Evolutionary conservation across 2,329 filamentous ascomycete genomes (phyloP).

Genomic region (Emergomyces pasteurianus): DNA sequence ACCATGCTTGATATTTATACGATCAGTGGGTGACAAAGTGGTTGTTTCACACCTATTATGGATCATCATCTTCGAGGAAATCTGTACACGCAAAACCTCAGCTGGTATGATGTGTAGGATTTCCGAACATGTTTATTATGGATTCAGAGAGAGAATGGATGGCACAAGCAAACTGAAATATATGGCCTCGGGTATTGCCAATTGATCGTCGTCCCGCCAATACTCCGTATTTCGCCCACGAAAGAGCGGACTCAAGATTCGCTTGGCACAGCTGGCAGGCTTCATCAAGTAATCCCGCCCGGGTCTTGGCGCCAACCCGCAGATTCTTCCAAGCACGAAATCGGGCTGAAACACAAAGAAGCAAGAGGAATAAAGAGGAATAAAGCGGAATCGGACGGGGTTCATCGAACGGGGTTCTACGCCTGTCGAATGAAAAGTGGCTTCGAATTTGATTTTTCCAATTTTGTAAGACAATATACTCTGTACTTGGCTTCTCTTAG

Average conservation of each 20-base stretch:
- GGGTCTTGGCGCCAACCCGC: background rate
- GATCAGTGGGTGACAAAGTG: background rate
- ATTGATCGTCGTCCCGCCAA: background rate
- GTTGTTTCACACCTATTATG: background rate
- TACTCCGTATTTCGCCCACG: background rate
- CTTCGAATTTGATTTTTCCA: no score
- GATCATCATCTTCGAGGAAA: background rate
- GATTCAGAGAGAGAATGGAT: no score
- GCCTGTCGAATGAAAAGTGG: no score
- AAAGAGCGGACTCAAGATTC: background rate
- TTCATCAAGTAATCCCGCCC: background rate
- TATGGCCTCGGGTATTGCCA: background rate
- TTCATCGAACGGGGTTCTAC: no score
- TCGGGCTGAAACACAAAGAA: no score
- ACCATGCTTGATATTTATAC: background rate
- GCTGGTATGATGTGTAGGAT: no score
- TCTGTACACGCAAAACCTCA: no score
- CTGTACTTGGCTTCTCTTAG: background rate
- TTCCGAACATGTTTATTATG: no score
- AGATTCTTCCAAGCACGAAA: background rate
- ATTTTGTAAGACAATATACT: background rate
- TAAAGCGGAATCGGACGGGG: no score
- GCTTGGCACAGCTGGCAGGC: background rate
- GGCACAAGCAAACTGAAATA: no score
- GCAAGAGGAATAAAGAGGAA: no score